Evolutionary conservation across 2,329 filamentous ascomycete genomes (phyloP).

Genomic region (Diaporthe capsici): DNA sequence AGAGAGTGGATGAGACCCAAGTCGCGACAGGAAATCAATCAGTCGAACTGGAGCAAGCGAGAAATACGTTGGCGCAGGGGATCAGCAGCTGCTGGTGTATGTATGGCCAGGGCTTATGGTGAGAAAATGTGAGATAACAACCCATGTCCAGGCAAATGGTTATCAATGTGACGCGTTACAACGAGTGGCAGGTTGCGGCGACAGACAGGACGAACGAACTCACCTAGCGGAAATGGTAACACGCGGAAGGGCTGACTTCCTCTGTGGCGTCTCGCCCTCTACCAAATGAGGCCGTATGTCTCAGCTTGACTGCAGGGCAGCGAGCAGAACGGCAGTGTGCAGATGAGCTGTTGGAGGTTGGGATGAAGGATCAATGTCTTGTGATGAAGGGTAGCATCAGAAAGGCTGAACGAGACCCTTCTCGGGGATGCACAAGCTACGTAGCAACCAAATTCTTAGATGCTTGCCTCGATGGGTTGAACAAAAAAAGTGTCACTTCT

Average conservation of each 20-base stretch:
- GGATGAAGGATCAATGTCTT: slow-evolving; percentile 23
- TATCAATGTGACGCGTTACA: slow-evolving; percentile 1
- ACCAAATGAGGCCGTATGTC: slow-evolving; percentile 14
- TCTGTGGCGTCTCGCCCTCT: slow-evolving; percentile 7
- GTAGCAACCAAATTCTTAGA: background rate
- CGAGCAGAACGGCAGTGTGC: background rate
- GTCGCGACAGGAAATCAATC: background rate
- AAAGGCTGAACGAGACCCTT: background rate
- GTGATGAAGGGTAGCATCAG: slow-evolving; percentile 27
- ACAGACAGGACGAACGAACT: background rate
- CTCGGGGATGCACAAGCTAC: slow-evolving; percentile 1
- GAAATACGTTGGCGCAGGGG: background rate
- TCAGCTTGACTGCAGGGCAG: slow-evolving; percentile 7
- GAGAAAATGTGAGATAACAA: slow-evolving; percentile 19
- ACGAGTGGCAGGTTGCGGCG: slow-evolving; percentile 22
- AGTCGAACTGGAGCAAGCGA: background rate
- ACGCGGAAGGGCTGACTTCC: background rate
- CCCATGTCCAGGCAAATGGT: background rate
- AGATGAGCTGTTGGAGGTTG: background rate
- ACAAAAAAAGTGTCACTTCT: background rate
- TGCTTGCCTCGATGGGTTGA: too few relatives aligned
- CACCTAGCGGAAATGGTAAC: background rate
- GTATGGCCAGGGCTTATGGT: background rate
- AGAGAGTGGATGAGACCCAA: background rate
- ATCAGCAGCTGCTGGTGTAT: background rate